These are phyloP conservation scores for Pythium phragmiticola DNA, from an alignment of 352 stramenopile genomes.

Conservation along the genomic window DNA sequence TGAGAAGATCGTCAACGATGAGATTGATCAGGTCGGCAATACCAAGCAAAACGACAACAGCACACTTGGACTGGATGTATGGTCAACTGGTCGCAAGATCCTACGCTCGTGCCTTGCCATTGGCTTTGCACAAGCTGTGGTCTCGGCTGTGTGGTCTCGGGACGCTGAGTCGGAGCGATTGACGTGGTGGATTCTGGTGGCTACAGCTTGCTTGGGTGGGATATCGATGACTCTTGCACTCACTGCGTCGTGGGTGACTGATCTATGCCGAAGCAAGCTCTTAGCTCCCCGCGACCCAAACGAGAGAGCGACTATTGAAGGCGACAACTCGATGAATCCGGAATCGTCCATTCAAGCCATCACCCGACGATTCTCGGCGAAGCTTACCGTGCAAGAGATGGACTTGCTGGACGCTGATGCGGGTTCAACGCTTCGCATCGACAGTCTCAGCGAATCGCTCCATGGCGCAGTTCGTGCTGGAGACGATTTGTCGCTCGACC, in stretches of 20 bases:
- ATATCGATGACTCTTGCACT: background rate
- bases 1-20: background rate
- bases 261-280: background rate
- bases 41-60: background rate
- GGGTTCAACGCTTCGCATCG: background rate
- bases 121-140: constrained; percentile 9
- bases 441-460: background rate
- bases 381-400: background rate
- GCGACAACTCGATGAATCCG: background rate
- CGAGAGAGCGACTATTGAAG: background rate
- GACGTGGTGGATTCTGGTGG: constrained; percentile 5
- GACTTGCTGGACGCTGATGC: background rate
- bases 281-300: background rate
- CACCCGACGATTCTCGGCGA: background rate
- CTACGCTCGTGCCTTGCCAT: constrained; percentile 9
- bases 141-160: constrained; percentile 11
- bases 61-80: background rate
- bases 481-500: constrained; percentile 7
- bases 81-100: constrained; percentile 4
- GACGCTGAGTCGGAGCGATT: constrained; percentile 6
- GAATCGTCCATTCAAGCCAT: background rate
- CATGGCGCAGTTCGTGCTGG: constrained; percentile 2
- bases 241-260: background rate
- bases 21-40: background rate
- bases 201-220: background rate